Conservation (phyloP, 495 filamentous ascomycete genomes). For the Penicillium silybi region DNA sequence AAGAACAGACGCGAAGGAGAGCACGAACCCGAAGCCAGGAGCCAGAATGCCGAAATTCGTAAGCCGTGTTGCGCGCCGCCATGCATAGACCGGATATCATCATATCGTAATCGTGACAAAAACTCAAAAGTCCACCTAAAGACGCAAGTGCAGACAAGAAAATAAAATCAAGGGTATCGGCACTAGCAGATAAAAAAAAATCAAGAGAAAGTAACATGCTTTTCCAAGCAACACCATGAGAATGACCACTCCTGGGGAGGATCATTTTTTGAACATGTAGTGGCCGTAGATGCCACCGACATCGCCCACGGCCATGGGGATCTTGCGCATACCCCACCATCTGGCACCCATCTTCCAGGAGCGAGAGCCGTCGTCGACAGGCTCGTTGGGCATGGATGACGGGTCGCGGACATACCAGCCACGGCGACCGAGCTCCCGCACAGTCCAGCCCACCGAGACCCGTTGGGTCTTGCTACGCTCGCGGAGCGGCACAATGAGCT, state of each 20-base stretch:
- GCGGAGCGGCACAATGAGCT: conserved; percentile 59
- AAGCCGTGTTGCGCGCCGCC: conserved; percentile 31
- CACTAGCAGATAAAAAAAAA: conserved; percentile 8
- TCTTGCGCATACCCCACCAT: conserved; percentile 85
- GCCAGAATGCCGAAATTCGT: conserved; percentile 32
- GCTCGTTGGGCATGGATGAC: conserved; percentile 30
- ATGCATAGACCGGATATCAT: conserved; percentile 35
- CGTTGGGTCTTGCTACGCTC: conserved; percentile 50
- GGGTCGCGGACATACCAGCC: conserved; percentile 66
- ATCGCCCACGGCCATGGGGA: conserved; percentile 71
- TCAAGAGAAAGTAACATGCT: conserved; percentile 11
- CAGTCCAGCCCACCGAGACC: conserved; percentile 56
- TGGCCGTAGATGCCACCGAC: conserved; percentile 84
- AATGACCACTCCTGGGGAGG: background rate
- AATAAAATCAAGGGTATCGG: conserved; percentile 24
- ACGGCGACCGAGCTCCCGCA: conserved; percentile 62
- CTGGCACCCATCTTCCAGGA: conserved; percentile 88
- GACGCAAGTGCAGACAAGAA: background rate
- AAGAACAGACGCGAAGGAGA: conserved; percentile 25
- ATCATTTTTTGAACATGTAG: conserved; percentile 75
- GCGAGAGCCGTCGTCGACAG: conserved; percentile 50
- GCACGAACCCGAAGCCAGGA: conserved; percentile 32
- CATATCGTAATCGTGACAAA: conserved; percentile 24
- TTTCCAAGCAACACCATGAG: conserved; percentile 1
- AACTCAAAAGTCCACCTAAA: conserved; percentile 7